A percentile compares a stretch with the other conserved stretches of the same genome.
phyloP scores from a whole-genome alignment of 768 basidiomycete species.

The Boletellus emodensis region DNA sequence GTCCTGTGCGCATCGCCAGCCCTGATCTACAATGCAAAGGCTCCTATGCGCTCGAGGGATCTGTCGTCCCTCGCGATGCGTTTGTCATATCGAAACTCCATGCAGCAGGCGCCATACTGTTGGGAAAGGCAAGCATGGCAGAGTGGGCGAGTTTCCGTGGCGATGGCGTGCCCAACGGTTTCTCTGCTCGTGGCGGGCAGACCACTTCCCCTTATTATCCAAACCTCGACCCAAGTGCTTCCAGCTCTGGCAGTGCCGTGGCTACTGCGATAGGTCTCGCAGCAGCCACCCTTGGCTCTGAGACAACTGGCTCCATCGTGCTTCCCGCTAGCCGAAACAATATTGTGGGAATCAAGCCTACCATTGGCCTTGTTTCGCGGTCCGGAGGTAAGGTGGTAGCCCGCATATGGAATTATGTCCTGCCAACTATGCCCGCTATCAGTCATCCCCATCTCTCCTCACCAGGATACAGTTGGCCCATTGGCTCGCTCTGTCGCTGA shows the following conservation, averaged over 20 bases:
- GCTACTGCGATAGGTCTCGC: constrained; percentile 42
- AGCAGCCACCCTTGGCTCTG: constrained; percentile 41
- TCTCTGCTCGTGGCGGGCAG: constrained; percentile 47
- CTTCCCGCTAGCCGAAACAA: constrained; percentile 42
- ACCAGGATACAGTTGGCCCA: constrained; percentile 41
- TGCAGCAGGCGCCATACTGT: constrained; percentile 34
- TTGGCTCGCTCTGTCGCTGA: constrained; percentile 36
- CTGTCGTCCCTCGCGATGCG: constrained; percentile 35
- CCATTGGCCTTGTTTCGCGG: constrained; percentile 39
- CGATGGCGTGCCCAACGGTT: constrained; percentile 35
- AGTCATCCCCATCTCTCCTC: constrained; percentile 44
- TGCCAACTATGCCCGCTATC: constrained; percentile 12
- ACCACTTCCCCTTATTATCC: constrained; percentile 40
- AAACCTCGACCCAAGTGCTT: constrained; percentile 38
- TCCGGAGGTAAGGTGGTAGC: constrained; percentile 31
- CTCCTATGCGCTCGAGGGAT: constrained; percentile 38
- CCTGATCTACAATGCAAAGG: constrained; percentile 19
- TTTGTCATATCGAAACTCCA: constrained; percentile 30
- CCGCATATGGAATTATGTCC: background rate
- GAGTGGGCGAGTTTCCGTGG: constrained; percentile 44
- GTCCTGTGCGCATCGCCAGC: background rate
- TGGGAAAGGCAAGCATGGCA: constrained; percentile 41
- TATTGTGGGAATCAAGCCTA: constrained; percentile 43
- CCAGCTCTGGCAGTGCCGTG: constrained; percentile 44
- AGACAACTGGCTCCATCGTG: constrained; percentile 47